phyloP scores from a whole-genome alignment of 2,329 filamentous ascomycete species.

The Botrytis fabae region DNA sequence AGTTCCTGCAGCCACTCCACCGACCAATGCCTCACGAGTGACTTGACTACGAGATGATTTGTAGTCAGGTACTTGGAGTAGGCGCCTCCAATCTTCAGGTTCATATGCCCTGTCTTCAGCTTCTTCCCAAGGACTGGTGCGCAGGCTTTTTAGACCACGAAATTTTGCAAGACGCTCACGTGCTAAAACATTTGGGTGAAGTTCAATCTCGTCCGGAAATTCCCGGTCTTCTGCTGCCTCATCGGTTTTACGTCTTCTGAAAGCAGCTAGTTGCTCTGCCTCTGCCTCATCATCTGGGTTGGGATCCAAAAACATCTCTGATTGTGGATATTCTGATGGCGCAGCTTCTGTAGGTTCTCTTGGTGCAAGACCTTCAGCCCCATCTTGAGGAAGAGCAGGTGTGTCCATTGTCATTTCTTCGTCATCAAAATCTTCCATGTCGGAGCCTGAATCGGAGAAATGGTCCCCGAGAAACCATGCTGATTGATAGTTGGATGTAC shows the following conservation, averaged over 20 bases:
- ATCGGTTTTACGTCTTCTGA: constrained; percentile 72
- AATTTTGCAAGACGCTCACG: constrained; percentile 84
- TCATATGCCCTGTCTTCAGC: constrained; percentile 84
- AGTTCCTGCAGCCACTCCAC: constrained; percentile 80
- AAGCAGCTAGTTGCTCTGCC: constrained; percentile 75
- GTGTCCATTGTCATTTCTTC: constrained; percentile 58
- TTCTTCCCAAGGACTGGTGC: constrained; percentile 84
- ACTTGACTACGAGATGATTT: constrained; percentile 75
- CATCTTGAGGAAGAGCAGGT: constrained; percentile 75
- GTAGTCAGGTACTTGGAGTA: constrained; percentile 89
- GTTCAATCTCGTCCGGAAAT: constrained; percentile 95
- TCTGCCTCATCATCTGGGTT: constrained; percentile 80
- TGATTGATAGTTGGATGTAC: constrained; percentile 90
- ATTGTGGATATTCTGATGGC: constrained; percentile 88
- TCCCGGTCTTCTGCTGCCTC: constrained; percentile 90
- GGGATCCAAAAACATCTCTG: constrained; percentile 80
- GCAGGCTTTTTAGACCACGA: constrained; percentile 86
- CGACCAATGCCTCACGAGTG: constrained; percentile 80
- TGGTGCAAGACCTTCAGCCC: constrained; percentile 67
- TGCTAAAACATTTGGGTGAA: constrained; percentile 83
- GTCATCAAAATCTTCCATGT: constrained; percentile 69
- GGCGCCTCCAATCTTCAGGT: constrained; percentile 83
- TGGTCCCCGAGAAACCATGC: constrained; percentile 85
- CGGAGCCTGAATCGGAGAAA: constrained; percentile 78
- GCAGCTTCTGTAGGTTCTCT: constrained; percentile 73